These are phyloP conservation scores for Pichia cabralensis DNA, from an alignment of 805 yeast genomes.

Conservation along the genomic window DNA sequence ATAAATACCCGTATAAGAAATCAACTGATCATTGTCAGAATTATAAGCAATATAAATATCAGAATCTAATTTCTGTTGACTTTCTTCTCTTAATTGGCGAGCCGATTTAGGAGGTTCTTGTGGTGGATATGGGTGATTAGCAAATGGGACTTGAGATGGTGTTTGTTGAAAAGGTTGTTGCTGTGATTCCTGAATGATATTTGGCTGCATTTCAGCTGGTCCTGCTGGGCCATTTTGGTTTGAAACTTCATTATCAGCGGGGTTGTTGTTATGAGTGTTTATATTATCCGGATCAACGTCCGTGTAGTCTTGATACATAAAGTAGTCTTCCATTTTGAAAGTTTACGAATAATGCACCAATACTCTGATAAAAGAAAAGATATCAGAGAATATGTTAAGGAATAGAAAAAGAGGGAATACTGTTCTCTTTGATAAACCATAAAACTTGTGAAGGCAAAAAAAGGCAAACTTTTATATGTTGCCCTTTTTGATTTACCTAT, in stretches of 20 bases:
- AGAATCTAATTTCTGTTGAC: conserved; percentile 11
- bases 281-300: too few species aligned
- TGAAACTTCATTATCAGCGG: background rate
- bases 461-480: too few species aligned
- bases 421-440: too few species aligned
- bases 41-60: conserved; percentile 49
- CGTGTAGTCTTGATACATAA: conserved; percentile 1
- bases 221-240: too few species aligned
- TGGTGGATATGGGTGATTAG: background rate
- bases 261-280: too few species aligned
- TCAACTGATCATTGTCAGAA: conserved; percentile 59
- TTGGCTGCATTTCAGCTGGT: background rate
- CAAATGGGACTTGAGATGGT: too few species aligned
- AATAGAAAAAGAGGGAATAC: too few species aligned
- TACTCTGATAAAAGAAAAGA: background rate
- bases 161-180: background rate
- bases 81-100: conserved; percentile 2
- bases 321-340: conserved; percentile 9
- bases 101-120: background rate
- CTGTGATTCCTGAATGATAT: too few species aligned
- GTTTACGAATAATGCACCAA: too few species aligned
- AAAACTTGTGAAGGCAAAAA: too few species aligned
- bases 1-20: conserved; percentile 55
- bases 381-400: too few species aligned
- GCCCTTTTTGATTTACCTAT: too few species aligned